A percentile compares a stretch with the other conserved stretches of the same genome.
Evolutionary conservation across 2,329 filamentous ascomycete species (phyloP).

Genomic region (Geosmithia morbida): DNA sequence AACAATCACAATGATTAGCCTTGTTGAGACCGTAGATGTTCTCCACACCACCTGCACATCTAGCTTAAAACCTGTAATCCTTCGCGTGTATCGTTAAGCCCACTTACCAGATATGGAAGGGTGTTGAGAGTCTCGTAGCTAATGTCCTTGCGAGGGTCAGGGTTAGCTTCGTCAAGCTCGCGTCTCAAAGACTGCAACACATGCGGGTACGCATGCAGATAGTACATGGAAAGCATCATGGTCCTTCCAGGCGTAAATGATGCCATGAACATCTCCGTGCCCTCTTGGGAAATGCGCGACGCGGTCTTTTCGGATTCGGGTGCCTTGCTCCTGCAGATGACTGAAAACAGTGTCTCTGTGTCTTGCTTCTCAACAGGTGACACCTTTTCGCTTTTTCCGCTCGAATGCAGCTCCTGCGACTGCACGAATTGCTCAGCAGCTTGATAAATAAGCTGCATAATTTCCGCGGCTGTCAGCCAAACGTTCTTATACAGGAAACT

Average conservation of each 20-base stretch:
- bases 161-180: neutral
- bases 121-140: neutral
- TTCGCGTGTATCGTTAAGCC: neutral
- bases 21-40: too few relatives aligned
- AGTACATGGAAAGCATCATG: conserved; percentile 1
- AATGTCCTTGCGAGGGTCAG: neutral
- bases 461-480: neutral
- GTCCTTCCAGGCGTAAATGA: neutral
- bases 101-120: neutral
- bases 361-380: neutral
- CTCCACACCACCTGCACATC: neutral
- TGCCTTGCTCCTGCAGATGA: neutral
- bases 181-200: neutral
- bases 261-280: neutral
- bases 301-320: neutral
- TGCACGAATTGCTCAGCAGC: neutral
- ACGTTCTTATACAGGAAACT: neutral
- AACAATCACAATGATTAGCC: neutral
- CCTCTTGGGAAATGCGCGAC: neutral
- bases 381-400: neutral
- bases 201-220: neutral
- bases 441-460: neutral
- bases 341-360: neutral
- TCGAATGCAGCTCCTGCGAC: neutral
- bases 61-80: neutral